These are phyloP conservation scores for Zoysia japonica DNA, from an alignment of 176 grass and related monocot species.

Conservation along the genomic window DNA sequence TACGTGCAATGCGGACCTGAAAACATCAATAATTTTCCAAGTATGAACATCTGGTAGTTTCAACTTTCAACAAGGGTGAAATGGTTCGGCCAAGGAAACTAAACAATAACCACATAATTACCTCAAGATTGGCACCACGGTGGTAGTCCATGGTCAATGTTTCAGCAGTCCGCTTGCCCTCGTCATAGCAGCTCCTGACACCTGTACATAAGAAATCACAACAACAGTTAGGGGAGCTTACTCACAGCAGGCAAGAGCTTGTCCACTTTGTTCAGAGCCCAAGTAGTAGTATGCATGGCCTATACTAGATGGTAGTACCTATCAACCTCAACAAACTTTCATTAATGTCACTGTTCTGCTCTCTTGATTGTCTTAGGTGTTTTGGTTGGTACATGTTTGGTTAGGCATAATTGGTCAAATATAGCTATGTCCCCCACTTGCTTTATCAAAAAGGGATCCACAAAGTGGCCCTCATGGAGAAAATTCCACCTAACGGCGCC, in stretches of 20 bases:
- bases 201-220: constrained; percentile 47
- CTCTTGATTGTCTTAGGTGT: constrained; percentile 36
- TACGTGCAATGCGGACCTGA: constrained; percentile 83
- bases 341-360: background rate
- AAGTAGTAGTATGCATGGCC: constrained; percentile 11
- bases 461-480: constrained; percentile 31
- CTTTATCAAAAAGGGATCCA: constrained; percentile 48
- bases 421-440: constrained; percentile 26
- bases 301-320: background rate
- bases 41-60: background rate
- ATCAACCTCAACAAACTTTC: constrained; percentile 42
- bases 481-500: constrained; percentile 46
- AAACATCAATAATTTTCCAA: constrained; percentile 14
- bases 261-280: constrained; percentile 12
- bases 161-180: constrained; percentile 89
- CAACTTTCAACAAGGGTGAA: background rate
- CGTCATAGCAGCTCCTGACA: constrained; percentile 90
- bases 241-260: background rate
- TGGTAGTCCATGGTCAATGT: constrained; percentile 96
- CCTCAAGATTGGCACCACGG: constrained; percentile 87
- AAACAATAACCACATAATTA: constrained; percentile 12
- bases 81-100: background rate
- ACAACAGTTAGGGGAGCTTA: constrained; percentile 26
- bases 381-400: constrained; percentile 52
- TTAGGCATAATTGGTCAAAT: constrained; percentile 36